Evolutionary conservation across 495 filamentous ascomycete species (phyloP), one percentile per base, ranked within the genome.

Genomic region (Aspergillus affinis): DNA sequence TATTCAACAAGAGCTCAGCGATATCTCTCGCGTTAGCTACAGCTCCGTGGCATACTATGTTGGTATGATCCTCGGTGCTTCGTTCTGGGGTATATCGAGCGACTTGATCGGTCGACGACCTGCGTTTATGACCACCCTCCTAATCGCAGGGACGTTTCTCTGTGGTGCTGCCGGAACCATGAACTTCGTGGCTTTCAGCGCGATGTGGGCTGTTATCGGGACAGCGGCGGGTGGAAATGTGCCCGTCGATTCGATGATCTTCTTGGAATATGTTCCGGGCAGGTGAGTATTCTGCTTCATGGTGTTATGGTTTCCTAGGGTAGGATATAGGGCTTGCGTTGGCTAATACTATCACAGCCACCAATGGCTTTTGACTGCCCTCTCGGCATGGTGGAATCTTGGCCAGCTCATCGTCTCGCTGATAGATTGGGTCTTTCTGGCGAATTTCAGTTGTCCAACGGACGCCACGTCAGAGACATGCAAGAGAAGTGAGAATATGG

Each of bases 11-110:
- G 72, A 75, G 49, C 70, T 75, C 45, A 49, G 61, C 0, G 69
- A 60, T 12, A 70, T 73, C 10, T 55, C 58, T 0, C 65, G 68
- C 21, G 65, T 71, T 54, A 73, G 72, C 59, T 75, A 70, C 57
- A 75, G 72, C 57, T 71, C 72, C 6, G 70, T 75, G 21, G 70
- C 70, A 4, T 75, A 73, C 52, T 75, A 73, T 57, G 61, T 65
- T 8, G 70, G 72, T 4, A 55, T 75, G 15, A 75, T 75, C n/a
- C 17, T 75, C 4, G 72, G 70, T 10, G 70, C 72, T 19, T 68
- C 65, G 0, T 73, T 75, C 48, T 75, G 72, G 72, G 72, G 72
- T 10, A 53, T 70, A 0, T 71, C 72, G 6, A 69, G 66, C 26
- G 72, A 75, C 30, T 30, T 73, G 8, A 68, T 75, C 27, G 70